These are phyloP conservation scores for Lactuca saligna DNA, from an alignment of 129 eudicot species.

Conservation along the genomic window DNA sequence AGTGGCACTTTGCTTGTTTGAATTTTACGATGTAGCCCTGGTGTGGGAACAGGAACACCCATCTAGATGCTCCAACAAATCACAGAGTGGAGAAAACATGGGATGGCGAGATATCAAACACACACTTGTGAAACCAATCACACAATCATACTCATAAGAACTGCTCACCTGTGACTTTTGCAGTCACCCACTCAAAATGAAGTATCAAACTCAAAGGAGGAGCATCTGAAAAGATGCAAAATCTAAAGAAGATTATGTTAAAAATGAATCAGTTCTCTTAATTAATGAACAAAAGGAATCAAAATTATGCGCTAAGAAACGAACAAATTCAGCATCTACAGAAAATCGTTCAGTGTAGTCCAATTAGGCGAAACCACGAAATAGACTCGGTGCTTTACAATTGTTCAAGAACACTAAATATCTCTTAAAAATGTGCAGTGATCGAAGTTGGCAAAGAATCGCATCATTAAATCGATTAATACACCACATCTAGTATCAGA, in stretches of 20 bases:
- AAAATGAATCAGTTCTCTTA: not conserved
- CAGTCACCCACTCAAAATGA: constrained; percentile 22
- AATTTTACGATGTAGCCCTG: constrained; percentile 60
- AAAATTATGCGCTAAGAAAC: constrained; percentile 5
- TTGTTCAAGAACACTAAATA: not conserved
- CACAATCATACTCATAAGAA: constrained; percentile 9
- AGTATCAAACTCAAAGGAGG: constrained; percentile 19
- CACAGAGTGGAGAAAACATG: constrained; percentile 53
- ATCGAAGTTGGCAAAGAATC: constrained; percentile 1
- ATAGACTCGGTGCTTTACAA: constrained; percentile 1
- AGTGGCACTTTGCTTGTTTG: constrained; percentile 49
- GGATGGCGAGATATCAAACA: constrained; percentile 22
- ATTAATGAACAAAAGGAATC: constrained; percentile 1
- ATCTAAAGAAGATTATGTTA: constrained; percentile 9
- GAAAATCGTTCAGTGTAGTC: not conserved
- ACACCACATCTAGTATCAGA: not conserved
- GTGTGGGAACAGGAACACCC: constrained; percentile 62
- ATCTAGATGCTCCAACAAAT: constrained; percentile 46
- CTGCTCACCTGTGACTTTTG: constrained; percentile 13
- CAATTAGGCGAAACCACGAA: constrained; percentile 15
- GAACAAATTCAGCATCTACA: constrained; percentile 15
- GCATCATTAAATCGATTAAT: constrained; percentile 9
- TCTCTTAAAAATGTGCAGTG: not conserved
- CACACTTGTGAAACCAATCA: constrained; percentile 15
- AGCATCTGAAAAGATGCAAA: constrained; percentile 29